A percentile compares a stretch with the other conserved stretches of the same genome.
Evolutionary conservation across 805 yeast genomes (phyloP).

Genomic region (Wickerhamiella dianesei): DNA sequence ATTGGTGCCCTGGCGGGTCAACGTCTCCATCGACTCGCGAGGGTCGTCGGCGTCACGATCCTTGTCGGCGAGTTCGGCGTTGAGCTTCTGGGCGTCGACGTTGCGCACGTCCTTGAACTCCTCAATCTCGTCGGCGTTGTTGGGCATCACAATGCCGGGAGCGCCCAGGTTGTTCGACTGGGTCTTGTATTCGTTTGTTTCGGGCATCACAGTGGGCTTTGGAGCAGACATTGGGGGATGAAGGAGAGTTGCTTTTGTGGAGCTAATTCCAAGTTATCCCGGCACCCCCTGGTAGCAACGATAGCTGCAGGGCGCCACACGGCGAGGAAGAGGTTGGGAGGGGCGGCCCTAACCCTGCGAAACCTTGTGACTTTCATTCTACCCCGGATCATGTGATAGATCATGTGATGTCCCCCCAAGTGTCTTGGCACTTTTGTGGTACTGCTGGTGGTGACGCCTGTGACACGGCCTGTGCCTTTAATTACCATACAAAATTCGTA

Average conservation of each 20-base stretch:
- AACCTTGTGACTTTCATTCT: too few relatives aligned
- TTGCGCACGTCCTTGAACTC: slow-evolving; percentile 47
- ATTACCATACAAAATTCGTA: too few relatives aligned
- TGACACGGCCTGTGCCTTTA: too few relatives aligned
- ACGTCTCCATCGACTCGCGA: not conserved
- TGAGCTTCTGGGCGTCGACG: slow-evolving; percentile 47
- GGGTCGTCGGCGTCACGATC: not conserved
- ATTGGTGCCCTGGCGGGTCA: not conserved
- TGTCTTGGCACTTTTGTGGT: too few relatives aligned
- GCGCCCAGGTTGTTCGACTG: slow-evolving; percentile 32
- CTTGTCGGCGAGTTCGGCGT: slow-evolving; percentile 20
- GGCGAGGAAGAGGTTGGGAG: too few relatives aligned
- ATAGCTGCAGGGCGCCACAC: not conserved
- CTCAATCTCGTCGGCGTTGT: slow-evolving; percentile 46
- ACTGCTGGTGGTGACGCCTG: too few relatives aligned
- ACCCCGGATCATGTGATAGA: too few relatives aligned
- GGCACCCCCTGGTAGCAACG: not conserved
- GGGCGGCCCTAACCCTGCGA: too few relatives aligned
- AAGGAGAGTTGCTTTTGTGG: not conserved
- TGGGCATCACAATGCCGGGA: slow-evolving; percentile 61
- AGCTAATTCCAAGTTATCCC: not conserved
- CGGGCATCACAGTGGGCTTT: slow-evolving; percentile 25
- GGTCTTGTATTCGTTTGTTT: slow-evolving; percentile 17
- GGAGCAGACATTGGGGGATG: slow-evolving; percentile 7
- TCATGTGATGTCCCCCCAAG: too few relatives aligned